Evolutionary conservation across 768 basidiomycete species (phyloP).

Genomic region (Pisolithus tinctorius): DNA sequence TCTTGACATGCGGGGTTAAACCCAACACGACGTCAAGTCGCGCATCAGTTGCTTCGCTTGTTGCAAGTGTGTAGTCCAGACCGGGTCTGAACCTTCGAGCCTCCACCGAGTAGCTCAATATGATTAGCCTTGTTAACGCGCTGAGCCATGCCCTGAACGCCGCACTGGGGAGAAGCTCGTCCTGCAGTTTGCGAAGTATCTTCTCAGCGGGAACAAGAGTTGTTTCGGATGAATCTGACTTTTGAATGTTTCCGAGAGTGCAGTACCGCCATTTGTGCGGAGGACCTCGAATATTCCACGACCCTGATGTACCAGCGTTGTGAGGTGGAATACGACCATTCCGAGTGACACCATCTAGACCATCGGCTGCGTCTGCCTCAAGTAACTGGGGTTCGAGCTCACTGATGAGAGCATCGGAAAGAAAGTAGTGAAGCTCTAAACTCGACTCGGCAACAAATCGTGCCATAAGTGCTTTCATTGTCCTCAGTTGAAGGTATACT

Average conservation of each 20-base stretch:
- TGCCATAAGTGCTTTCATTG: conserved; percentile 68
- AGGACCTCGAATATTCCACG: conserved; percentile 77
- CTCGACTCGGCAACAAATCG: conserved; percentile 85
- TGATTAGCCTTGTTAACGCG: conserved; percentile 63
- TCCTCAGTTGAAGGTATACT: conserved; percentile 78
- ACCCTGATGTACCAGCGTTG: conserved; percentile 46
- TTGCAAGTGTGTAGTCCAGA: conserved; percentile 91
- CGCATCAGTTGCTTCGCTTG: conserved; percentile 75
- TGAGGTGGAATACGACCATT: conserved; percentile 57
- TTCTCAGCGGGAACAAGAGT: conserved; percentile 6
- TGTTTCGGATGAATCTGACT: neutral
- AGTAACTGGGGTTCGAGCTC: conserved; percentile 60
- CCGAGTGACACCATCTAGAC: conserved; percentile 46
- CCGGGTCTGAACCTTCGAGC: conserved; percentile 88
- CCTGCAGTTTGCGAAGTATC: conserved; percentile 44
- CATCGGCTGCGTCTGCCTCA: conserved; percentile 58
- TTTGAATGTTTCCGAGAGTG: conserved; percentile 33
- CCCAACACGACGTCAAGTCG: conserved; percentile 83
- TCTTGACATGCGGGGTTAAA: conserved; percentile 60
- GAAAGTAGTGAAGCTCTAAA: conserved; percentile 85
- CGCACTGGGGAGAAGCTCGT: conserved; percentile 66
- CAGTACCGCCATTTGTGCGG: conserved; percentile 96
- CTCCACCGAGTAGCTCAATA: conserved; percentile 66
- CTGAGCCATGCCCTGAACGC: conserved; percentile 93
- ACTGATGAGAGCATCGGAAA: conserved; percentile 58